Evolutionary conservation across 2,329 filamentous ascomycete species (phyloP), one percentile per base, ranked within the genome.

Genomic region (Colletotrichum lindemuthianum): DNA sequence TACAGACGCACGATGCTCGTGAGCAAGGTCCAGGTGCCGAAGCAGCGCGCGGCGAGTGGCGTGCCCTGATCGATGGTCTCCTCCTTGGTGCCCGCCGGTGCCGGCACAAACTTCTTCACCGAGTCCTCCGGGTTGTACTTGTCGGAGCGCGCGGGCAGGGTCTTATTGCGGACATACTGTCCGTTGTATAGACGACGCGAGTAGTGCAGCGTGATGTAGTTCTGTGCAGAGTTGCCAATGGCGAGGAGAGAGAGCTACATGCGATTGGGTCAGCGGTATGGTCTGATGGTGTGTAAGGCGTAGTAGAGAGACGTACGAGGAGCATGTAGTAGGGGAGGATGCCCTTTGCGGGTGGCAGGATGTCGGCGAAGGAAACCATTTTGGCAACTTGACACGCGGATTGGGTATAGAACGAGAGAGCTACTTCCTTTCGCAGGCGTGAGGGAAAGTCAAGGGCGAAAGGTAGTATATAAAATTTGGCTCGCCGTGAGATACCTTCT

Each of bases 1-100:
- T 96, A 96, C 69, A 93, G 80, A 56, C 94, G 88, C 48, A 97
- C 85, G 54, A 97, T 81, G 63, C 88, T 86, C 6, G 91, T 90
- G 63, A 97, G 82, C 63, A 95, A 84, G 0, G 94, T 96, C 90
- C 93, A 97, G 36, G 92, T 96, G 58, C 91, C 93, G 76, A 97
- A 97, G 16, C 92, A 88, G 68, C 92, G 89, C 33, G 89, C 89
- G 10, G 89, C 90, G 36, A 97, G 87, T 6, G 90, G 88, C 6
- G 92, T 94, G 60, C 92, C 86, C 76, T 88, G 86, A 72, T 88
- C 86, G 61, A 78, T 72, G 48, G 78, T 82, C 71, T 81, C 81
- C 53, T 81, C 79, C 58, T 81, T 77, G 76, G 84, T 64, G 33
- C 78, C 76, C 45, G 79, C 70, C 54, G 77, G 76, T 1, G 77